phyloP scores from a whole-genome alignment of 2,329 filamentous ascomycete genomes.

The Aureobasidium sp. region DNA sequence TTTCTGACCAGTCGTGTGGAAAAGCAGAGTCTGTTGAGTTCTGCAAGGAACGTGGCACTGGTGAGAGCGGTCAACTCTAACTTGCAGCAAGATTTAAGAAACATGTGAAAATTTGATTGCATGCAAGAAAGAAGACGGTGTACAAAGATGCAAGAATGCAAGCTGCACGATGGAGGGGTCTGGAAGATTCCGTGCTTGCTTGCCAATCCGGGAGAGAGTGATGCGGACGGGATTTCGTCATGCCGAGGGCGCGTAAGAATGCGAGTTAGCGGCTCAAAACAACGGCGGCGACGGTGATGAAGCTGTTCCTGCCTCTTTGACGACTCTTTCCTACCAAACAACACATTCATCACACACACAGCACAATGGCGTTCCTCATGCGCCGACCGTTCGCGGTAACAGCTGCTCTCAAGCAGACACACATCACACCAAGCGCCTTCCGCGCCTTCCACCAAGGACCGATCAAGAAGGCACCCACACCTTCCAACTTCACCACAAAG shows the following conservation, averaged over 20 bases:
- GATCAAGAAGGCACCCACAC: conserved; percentile 26
- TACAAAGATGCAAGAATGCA: too few species aligned
- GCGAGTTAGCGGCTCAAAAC: background rate
- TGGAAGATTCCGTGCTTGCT: conserved; percentile 15
- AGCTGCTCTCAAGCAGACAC: conserved; percentile 62
- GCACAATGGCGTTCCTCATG: conserved; percentile 69
- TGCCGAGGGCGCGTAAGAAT: background rate
- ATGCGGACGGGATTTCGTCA: conserved; percentile 11
- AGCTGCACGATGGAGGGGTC: conserved; percentile 5
- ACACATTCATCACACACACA: too few species aligned
- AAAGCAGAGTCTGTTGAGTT: background rate
- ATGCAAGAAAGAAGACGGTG: conserved; percentile 2
- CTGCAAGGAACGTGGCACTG: conserved; percentile 9
- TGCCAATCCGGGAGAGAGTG: background rate
- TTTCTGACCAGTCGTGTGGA: conserved; percentile 1
- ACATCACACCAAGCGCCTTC: conserved; percentile 54
- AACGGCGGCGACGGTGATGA: background rate
- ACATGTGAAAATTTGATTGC: background rate
- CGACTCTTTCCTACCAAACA: background rate
- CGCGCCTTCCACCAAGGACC: conserved; percentile 69
- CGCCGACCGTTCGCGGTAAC: conserved; percentile 71
- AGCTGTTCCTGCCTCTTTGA: conserved; percentile 4
- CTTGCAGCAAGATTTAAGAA: background rate
- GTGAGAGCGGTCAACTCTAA: background rate
- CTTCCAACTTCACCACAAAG: conserved; percentile 16